phyloP scores from a whole-genome alignment of 139 green algal genomes.

The Ettlia oleoabundans region DNA sequence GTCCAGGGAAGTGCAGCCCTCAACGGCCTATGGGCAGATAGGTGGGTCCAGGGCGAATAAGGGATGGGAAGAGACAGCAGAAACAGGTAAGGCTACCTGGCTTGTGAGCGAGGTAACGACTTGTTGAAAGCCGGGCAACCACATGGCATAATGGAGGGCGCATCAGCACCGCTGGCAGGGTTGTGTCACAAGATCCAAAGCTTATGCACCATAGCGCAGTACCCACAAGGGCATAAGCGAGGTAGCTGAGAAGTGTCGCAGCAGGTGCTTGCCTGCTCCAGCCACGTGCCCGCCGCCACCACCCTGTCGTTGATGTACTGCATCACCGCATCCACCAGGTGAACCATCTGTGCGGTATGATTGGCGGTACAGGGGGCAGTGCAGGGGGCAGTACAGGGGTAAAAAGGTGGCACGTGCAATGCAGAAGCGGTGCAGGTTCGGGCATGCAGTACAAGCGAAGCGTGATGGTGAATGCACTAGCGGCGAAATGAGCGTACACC shows the following conservation, averaged over 20 bases:
- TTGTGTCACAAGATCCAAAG: too few species aligned
- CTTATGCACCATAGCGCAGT: too few species aligned
- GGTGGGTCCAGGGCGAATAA: background rate
- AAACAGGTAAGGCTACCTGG: background rate
- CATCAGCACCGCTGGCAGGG: too few species aligned
- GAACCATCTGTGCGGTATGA: background rate
- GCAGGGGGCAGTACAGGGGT: background rate
- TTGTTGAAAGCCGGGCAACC: too few species aligned
- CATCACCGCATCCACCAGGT: conserved; percentile 17
- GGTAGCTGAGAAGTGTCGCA: background rate
- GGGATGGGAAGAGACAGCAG: background rate
- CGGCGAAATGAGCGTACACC: too few species aligned
- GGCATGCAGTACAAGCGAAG: background rate
- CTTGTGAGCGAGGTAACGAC: too few species aligned
- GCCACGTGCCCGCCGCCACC: conserved; percentile 15
- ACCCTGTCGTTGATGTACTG: conserved; percentile 25
- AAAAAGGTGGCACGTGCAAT: too few species aligned
- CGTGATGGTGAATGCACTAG: background rate
- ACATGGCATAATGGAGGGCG: too few species aligned
- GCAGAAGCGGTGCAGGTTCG: background rate
- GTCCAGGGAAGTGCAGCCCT: conserved; percentile 18
- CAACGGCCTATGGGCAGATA: conserved; percentile 7
- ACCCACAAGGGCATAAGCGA: background rate
- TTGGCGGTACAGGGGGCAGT: background rate
- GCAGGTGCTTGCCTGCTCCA: conserved; percentile 14